These are phyloP conservation scores for Noccaea caerulescens DNA, from an alignment of 345 rosid species.

Conservation along the genomic window DNA sequence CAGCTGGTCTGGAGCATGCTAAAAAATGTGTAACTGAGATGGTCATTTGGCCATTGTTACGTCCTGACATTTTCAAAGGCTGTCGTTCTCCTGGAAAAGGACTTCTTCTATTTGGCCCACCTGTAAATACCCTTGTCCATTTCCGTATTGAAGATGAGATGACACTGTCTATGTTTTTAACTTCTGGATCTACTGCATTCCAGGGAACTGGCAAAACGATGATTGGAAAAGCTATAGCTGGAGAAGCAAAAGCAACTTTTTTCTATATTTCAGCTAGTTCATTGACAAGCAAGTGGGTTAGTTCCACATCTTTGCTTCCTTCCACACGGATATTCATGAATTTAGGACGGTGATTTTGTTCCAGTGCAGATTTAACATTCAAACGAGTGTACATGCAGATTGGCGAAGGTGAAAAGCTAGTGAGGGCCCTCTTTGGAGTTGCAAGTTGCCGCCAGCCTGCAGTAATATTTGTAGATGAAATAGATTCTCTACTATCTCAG, in stretches of 20 bases:
- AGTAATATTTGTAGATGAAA: conserved; percentile 96
- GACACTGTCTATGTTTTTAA: conserved; percentile 28
- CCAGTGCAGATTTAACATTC: background rate
- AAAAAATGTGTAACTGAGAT: conserved; percentile 98
- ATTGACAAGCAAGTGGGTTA: conserved; percentile 98
- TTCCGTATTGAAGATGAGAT: conserved; percentile 13
- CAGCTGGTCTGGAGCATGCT: conserved; percentile 99
- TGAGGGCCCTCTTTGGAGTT: conserved; percentile 97
- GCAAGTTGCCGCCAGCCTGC: conserved; percentile 99
- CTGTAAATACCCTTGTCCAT: conserved; percentile 58
- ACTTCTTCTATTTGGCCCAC: conserved; percentile 98
- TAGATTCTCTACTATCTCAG: conserved; percentile 97
- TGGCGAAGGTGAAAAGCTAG: conserved; percentile 99
- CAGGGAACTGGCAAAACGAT: conserved; percentile 99
- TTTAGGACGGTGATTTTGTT: background rate
- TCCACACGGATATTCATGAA: background rate
- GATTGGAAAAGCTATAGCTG: conserved; percentile 99
- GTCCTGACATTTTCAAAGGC: conserved; percentile 94
- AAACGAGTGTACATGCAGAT: conserved; percentile 55
- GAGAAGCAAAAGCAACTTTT: conserved; percentile 99
- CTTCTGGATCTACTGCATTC: conserved; percentile 27
- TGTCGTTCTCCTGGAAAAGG: conserved; percentile 99
- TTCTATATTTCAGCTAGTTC: conserved; percentile 99
- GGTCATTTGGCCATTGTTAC: conserved; percentile 97
- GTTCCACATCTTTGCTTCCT: conserved; percentile 35